phyloP scores from a whole-genome alignment of 2,329 filamentous ascomycete genomes.

The Immersiporthe knoxdaviesiana region DNA sequence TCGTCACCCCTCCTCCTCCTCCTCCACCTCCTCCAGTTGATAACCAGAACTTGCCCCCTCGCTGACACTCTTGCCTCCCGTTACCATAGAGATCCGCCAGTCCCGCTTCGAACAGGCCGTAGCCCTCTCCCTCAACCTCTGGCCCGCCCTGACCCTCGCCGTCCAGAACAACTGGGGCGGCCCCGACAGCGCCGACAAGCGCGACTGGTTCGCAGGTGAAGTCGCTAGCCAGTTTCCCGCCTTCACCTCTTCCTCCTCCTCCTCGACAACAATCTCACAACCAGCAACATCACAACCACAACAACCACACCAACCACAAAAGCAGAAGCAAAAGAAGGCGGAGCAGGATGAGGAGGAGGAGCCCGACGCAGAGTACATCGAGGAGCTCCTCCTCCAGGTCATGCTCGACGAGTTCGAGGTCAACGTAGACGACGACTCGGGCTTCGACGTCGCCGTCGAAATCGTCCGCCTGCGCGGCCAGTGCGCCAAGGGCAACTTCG shows the following conservation, averaged over 20 bases:
- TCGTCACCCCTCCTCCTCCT: background rate
- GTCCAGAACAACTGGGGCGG: conserved; percentile 90
- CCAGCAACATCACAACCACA: conserved; percentile 36
- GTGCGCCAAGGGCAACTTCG: conserved; percentile 67
- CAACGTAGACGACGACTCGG: conserved; percentile 87
- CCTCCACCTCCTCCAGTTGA: background rate
- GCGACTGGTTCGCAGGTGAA: conserved; percentile 93
- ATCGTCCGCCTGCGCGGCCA: conserved; percentile 71
- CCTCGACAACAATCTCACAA: conserved; percentile 1
- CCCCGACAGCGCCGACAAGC: conserved; percentile 79
- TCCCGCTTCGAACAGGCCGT: conserved; percentile 83
- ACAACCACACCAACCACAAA: conserved; percentile 32
- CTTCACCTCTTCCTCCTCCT: conserved; percentile 50
- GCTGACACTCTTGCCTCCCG: conserved; percentile 16
- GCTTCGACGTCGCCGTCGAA: conserved; percentile 70
- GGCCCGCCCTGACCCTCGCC: conserved; percentile 85
- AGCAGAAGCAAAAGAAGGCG: conserved; percentile 35
- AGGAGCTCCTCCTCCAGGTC: conserved; percentile 82
- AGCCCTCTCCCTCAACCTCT: conserved; percentile 81
- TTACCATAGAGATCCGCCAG: conserved; percentile 56
- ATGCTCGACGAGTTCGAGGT: conserved; percentile 97
- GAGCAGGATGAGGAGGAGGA: conserved; percentile 43
- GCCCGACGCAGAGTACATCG: conserved; percentile 77
- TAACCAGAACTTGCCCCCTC: too few species aligned
- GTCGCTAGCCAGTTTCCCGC: conserved; percentile 80